Percentiles rank a stretch among this genome's conserved stretches.
Conservation (phyloP, 2,329 filamentous ascomycete genomes). For the Calonectria montana region DNA sequence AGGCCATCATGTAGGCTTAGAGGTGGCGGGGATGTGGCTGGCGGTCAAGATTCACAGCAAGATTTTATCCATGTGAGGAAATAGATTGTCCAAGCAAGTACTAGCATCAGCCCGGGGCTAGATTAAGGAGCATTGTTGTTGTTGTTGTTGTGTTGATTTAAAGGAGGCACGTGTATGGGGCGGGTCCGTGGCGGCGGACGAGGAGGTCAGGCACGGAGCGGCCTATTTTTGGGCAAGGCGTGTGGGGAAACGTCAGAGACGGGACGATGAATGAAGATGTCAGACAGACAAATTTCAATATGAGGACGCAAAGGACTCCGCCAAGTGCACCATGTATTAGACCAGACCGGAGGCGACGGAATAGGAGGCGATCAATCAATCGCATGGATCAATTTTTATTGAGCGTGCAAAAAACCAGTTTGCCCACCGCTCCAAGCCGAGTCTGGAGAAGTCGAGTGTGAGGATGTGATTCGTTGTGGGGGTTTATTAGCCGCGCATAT, state of each 20-base stretch:
- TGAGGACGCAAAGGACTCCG: not conserved
- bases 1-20: not conserved
- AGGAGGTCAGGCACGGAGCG: not conserved
- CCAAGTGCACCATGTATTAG: not conserved
- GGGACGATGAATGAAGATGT: not conserved
- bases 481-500: constrained; percentile 42
- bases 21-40: not conserved
- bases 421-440: not conserved
- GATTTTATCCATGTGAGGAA: not conserved
- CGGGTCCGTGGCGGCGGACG: not conserved
- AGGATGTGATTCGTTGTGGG: constrained; percentile 34
- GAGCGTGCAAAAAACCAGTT: not conserved
- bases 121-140: not conserved
- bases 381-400: not conserved
- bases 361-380: constrained; percentile 5
- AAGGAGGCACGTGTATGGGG: not conserved
- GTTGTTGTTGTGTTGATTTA: not conserved
- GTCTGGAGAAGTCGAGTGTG: not conserved
- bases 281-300: not conserved
- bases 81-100: not conserved
- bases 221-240: constrained; percentile 4
- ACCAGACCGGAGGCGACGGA: not conserved
- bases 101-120: not conserved
- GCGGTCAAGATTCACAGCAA: not conserved
- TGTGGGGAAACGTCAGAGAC: not conserved